Conservation (phyloP, 2,329 filamentous ascomycete genomes). For the Macrophomina tecta region DNA sequence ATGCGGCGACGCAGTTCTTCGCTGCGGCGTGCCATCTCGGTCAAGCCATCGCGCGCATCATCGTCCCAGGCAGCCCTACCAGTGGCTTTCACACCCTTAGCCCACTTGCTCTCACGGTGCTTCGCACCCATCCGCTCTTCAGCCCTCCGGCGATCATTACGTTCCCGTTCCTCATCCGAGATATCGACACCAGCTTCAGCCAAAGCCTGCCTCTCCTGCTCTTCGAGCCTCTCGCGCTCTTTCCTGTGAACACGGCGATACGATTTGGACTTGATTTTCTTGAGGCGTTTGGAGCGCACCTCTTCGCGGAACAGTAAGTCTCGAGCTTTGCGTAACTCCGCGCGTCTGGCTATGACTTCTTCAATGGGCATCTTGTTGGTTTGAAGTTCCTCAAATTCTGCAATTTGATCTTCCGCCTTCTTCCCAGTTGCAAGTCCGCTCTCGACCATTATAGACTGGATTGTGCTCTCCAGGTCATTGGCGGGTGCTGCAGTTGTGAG, state of each 20-base stretch:
- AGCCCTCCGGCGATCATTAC: conserved; percentile 75
- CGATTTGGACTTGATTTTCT: conserved; percentile 98
- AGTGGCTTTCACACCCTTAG: conserved; percentile 79
- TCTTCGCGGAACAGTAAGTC: conserved; percentile 90
- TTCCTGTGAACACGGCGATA: conserved; percentile 92
- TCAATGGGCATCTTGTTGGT: conserved; percentile 74
- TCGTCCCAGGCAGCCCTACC: conserved; percentile 89
- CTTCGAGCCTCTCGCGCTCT: conserved; percentile 66
- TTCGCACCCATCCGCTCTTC: conserved; percentile 84
- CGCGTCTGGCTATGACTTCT: conserved; percentile 73
- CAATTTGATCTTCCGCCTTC: conserved; percentile 64
- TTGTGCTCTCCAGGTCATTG: conserved; percentile 83
- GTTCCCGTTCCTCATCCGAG: conserved; percentile 69
- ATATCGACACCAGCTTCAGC: conserved; percentile 65
- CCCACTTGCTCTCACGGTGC: conserved; percentile 90
- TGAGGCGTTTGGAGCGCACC: conserved; percentile 86
- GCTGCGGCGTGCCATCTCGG: conserved; percentile 80
- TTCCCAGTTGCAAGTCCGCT: conserved; percentile 75
- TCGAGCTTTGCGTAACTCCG: conserved; percentile 77
- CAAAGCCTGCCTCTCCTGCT: conserved; percentile 63
- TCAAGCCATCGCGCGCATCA: conserved; percentile 76
- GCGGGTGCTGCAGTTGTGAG: conserved; percentile 64
- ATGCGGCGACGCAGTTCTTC: conserved; percentile 82
- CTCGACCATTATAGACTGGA: conserved; percentile 87
- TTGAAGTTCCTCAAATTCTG: conserved; percentile 72